Evolutionary conservation across 148 eudicot genomes (phyloP), one percentile per base, ranked within the genome.

Genomic region (Vaccinium darrowii): DNA sequence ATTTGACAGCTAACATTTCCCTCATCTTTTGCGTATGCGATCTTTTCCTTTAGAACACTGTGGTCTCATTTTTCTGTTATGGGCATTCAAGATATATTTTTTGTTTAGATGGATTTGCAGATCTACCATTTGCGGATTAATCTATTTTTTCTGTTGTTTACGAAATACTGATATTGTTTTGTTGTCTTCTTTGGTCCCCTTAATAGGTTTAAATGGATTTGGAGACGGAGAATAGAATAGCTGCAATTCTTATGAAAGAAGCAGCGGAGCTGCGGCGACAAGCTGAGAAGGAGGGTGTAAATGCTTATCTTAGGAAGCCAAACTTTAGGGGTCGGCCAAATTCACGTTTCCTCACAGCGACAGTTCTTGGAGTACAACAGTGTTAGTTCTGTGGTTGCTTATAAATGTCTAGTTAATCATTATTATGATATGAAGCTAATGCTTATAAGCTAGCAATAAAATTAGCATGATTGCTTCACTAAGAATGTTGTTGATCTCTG

Each of bases 351-450:
- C 94, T 96, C 39, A 90, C 92, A 3, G 95, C 99, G 16, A 96
- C 99, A 10, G 97, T 96, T 84, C 94, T 90, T 52, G 99, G 99
- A 27, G 93, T 96, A 5, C 94, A 96, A 86, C 99, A 96, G 89
- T 94, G 99, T 96, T 53, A 81, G 87, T 82, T 67, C 79, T 47
- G 23, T 50, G 14, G 8, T 49, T 88, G 50, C 76, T 73, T 49
- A 23, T 73, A 78, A 47, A 73, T 82, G 49, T 69, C 60, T 79
- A 69, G 71, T 27, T 53, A 69, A 8, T 39, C 15, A 76, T 8
- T 67, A 23, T 52, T 51, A 71, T 58, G 11, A 52, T 54, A 18
- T 21, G 18, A 54, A 4, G 8, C 65, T 2, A 60, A 82, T 77
- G 63, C 39, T 75, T 50, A 65, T 58, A 6, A 9, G 33, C n/a